Evolutionary conservation across 495 filamentous ascomycete genomes (phyloP).

Genomic region (Hypoxylon subgilvum): DNA sequence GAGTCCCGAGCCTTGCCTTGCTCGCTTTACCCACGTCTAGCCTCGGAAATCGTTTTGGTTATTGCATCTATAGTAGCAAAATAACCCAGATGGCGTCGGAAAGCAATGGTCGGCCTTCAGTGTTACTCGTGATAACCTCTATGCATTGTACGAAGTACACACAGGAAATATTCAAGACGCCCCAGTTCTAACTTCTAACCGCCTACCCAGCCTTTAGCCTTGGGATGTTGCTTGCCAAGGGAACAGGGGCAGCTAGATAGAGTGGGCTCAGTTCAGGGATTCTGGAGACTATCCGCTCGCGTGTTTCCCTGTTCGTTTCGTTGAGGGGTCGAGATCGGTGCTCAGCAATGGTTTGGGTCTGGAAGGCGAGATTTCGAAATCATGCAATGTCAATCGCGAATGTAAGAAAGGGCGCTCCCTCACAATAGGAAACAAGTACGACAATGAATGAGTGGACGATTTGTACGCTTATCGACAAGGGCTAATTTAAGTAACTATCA

Average conservation of each 20-base stretch:
- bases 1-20: slow-evolving; percentile 10
- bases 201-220: slow-evolving; percentile 9
- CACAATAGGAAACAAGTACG: slow-evolving; percentile 7
- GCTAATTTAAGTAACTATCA: background rate
- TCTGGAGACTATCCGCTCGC: slow-evolving; percentile 27
- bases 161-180: slow-evolving; percentile 15
- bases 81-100: slow-evolving; percentile 6
- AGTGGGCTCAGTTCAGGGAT: slow-evolving; percentile 36
- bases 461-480: background rate
- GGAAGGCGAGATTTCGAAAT: slow-evolving; percentile 24
- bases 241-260: slow-evolving; percentile 22
- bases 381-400: slow-evolving; percentile 32
- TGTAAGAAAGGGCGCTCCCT: slow-evolving; percentile 12
- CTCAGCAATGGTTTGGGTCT: slow-evolving; percentile 16
- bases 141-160: slow-evolving; percentile 5
- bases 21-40: slow-evolving; percentile 12
- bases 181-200: slow-evolving; percentile 7
- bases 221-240: slow-evolving; percentile 27
- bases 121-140: slow-evolving; percentile 10
- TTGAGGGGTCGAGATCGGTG: slow-evolving; percentile 32
- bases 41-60: slow-evolving; percentile 5
- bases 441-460: slow-evolving; percentile 23
- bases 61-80: slow-evolving; percentile 20
- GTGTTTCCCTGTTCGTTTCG: slow-evolving; percentile 24
- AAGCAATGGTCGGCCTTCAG: slow-evolving; percentile 6